Percentiles rank a stretch among this genome's conserved stretches.
Conservation (phyloP, 352 stramenopile genomes). For the Globisporangium apiculatum region DNA sequence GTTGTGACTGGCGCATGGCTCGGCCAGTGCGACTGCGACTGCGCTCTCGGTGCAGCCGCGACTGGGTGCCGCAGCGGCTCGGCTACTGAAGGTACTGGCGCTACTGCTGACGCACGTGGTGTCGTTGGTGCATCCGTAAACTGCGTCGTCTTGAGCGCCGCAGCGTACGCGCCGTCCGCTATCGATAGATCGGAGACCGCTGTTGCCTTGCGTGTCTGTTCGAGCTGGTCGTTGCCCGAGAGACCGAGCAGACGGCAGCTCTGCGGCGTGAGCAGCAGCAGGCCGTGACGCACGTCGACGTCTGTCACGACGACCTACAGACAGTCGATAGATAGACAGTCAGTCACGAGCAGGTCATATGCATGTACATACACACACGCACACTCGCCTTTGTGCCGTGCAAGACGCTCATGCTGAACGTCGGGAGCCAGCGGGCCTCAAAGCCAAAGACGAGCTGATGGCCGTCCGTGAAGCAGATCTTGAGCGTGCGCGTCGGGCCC, state of each 20-base stretch:
- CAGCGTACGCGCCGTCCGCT: conserved; percentile 38
- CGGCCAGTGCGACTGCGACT: too few relatives aligned
- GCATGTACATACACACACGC: too few relatives aligned
- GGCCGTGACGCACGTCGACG: conserved; percentile 56
- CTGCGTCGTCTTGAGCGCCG: conserved; percentile 45
- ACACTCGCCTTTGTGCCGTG: conserved; percentile 49
- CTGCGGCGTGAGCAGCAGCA: conserved; percentile 58
- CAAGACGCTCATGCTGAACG: conserved; percentile 43
- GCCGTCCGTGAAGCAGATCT: conserved; percentile 76
- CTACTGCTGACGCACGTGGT: background rate
- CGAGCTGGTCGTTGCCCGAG: conserved; percentile 18
- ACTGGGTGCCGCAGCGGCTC: background rate
- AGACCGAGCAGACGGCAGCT: conserved; percentile 59
- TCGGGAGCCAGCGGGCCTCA: conserved; percentile 49
- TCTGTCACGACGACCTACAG: conserved; percentile 51
- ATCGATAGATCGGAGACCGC: too few relatives aligned
- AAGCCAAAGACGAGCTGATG: conserved; percentile 71
- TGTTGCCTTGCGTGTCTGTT: conserved; percentile 13
- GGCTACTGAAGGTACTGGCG: background rate
- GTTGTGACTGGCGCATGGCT: background rate
- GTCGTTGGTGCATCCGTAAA: conserved; percentile 11
- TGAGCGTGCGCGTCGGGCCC: conserved; percentile 66
- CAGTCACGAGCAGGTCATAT: background rate
- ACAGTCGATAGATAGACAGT: background rate
- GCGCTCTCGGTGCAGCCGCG: background rate